These are phyloP conservation scores for Suillus luteus DNA, from an alignment of 768 basidiomycete genomes.

Conservation along the genomic window DNA sequence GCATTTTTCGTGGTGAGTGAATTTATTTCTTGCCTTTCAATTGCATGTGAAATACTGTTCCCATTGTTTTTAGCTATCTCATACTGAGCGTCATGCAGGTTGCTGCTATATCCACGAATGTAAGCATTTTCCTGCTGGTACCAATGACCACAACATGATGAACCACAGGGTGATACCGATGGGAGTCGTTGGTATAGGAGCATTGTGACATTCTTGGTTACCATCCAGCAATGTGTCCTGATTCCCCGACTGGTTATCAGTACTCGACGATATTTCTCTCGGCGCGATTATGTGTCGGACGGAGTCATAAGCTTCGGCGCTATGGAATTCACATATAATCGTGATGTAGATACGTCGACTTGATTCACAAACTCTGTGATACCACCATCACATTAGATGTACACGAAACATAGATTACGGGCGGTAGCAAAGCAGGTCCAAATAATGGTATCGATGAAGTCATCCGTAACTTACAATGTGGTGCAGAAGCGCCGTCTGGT, in stretches of 20 bases:
- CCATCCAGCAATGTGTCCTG: background rate
- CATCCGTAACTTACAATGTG: background rate
- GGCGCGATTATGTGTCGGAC: background rate
- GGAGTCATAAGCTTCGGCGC: background rate
- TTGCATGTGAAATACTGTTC: background rate
- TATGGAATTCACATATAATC: background rate
- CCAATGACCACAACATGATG: background rate
- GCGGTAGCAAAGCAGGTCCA: background rate
- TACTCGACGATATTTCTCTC: background rate
- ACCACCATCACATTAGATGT: background rate
- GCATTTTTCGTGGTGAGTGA: conserved; percentile 7
- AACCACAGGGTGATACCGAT: background rate
- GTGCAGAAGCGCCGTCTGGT: background rate
- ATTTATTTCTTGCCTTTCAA: background rate
- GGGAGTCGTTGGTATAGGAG: background rate
- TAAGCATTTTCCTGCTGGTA: background rate
- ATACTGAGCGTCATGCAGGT: background rate
- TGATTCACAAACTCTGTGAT: background rate
- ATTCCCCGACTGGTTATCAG: conserved; percentile 2
- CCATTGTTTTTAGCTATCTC: background rate
- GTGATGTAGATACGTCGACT: background rate
- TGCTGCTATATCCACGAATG: background rate
- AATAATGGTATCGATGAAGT: background rate
- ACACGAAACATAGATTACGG: background rate
- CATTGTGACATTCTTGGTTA: background rate